Base-by-base conservation (phyloP, 495 filamentous ascomycete species). In the Penicillium desertorum region DNA sequence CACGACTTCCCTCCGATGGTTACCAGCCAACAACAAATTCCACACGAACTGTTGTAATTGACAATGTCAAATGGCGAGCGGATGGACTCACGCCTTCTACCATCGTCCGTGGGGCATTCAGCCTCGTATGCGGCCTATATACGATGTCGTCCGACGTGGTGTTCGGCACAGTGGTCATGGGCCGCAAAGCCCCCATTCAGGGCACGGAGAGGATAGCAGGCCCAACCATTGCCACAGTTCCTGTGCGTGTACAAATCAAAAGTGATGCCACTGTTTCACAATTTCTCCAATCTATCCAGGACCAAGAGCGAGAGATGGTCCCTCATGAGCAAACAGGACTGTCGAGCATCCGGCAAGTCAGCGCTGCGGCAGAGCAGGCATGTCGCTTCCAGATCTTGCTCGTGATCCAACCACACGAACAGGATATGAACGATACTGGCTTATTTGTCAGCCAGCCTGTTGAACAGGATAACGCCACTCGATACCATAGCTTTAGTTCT, bases 181-280 rank as follows among this genome's bases (percentile, higher is more conserved):
- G 42, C 3, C 42, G 42, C 20, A 22, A 45, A 16, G 42, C 42
- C 4, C 25, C 27, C 7, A 20, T 54, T 12, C 17, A 11, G 2
- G 52, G 52, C 5, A 54, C 34, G 4, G 23, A 45, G 16, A 16
- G 19, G 8, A 36, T 54, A 2, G 14, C 27, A 29, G 52, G 52
- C 1, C 52, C 52, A 29, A 54, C 52, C 1, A 54, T 54, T 20
- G 44, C 52, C 10, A 54, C 52, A 14, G 52, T 54, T 12, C 52
- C 52, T 30, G n/a, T 45, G 20, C 20, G 42, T 14, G 42, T 45
- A 4, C 19, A 45, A 1, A 5, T 25, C 7, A 23, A 45, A 11
- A 14, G 19, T 10, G 50, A 53, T 53, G 36, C 20, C 2, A 42
- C 25, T 3, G 32, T 53, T 20, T 4, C 12, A 9, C 23, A 42